Percentiles rank a stretch among this genome's conserved stretches.
These are phyloP conservation scores for Neurospora hispaniola DNA, from an alignment of 495 filamentous ascomycete species.

Conservation along the genomic window DNA sequence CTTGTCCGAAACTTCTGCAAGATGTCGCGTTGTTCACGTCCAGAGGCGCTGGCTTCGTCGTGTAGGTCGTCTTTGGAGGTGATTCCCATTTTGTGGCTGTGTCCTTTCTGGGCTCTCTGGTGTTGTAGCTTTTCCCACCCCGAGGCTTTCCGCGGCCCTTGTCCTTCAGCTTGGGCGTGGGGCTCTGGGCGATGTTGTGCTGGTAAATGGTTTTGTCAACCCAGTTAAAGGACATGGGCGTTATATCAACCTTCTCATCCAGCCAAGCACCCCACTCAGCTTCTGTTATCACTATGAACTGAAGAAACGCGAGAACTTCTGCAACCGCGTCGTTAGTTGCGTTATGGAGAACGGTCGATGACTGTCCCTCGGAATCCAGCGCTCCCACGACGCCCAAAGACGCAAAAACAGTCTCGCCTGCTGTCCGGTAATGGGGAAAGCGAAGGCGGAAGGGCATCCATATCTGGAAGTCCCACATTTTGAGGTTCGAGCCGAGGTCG, in stretches of 20 bases:
- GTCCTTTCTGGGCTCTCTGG: too few species aligned
- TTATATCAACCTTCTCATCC: neutral
- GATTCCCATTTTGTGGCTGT: too few species aligned
- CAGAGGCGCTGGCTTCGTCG: too few species aligned
- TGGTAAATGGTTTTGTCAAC: neutral
- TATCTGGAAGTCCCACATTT: too few species aligned
- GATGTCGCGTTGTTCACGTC: too few species aligned
- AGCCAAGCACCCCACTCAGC: neutral
- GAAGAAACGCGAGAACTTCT: neutral
- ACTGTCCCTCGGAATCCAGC: neutral
- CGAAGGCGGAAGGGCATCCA: too few species aligned
- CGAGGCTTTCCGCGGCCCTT: too few species aligned
- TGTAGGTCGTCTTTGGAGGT: too few species aligned
- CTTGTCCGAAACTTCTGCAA: too few species aligned
- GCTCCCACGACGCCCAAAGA: neutral
- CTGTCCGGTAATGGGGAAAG: neutral
- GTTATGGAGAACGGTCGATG: neutral
- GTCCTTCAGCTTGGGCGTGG: too few species aligned
- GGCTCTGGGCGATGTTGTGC: neutral
- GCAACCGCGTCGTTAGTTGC: neutral
- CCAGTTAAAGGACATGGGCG: neutral
- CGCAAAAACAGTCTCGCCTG: neutral
- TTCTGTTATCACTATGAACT: neutral
- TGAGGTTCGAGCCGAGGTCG: too few species aligned
- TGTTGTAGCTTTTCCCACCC: too few species aligned